Evolutionary conservation across 805 yeast species (phyloP).

Genomic region (Saturnispora sekii): DNA sequence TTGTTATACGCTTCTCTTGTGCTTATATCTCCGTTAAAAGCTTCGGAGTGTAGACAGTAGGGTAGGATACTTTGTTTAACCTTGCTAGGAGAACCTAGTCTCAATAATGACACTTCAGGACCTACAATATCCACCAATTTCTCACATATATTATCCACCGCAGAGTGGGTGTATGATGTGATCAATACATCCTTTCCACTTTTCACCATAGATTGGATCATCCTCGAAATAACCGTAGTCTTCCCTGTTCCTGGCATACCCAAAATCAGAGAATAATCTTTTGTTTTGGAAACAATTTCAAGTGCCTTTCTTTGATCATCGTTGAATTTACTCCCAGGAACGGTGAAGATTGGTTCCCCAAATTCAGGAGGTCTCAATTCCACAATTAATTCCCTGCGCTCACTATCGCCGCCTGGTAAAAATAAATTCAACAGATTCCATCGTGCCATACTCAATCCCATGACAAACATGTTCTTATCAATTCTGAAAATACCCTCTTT

Average conservation of each 20-base stretch:
- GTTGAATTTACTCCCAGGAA: constrained; percentile 35
- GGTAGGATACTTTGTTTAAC: constrained; percentile 54
- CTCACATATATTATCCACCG: constrained; percentile 84
- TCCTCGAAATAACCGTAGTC: constrained; percentile 77
- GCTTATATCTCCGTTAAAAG: constrained; percentile 17
- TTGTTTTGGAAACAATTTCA: constrained; percentile 47
- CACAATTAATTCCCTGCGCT: constrained; percentile 40
- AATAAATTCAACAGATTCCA: constrained; percentile 67
- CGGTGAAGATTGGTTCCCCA: constrained; percentile 14
- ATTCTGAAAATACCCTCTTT: constrained; percentile 40
- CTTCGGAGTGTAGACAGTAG: constrained; percentile 38
- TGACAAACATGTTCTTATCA: constrained; percentile 71
- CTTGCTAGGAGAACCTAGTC: constrained; percentile 54
- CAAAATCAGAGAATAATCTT: constrained; percentile 70
- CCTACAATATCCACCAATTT: constrained; percentile 43
- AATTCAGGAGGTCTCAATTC: constrained; percentile 43
- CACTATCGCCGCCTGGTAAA: constrained; percentile 34
- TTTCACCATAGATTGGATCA: constrained; percentile 52
- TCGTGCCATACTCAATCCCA: constrained; percentile 68
- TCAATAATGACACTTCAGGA: constrained; percentile 35
- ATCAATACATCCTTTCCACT: constrained; percentile 61
- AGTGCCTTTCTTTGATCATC: constrained; percentile 65
- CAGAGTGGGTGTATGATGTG: constrained; percentile 88
- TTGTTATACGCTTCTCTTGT: constrained; percentile 37
- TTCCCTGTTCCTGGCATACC: constrained; percentile 99